phyloP scores from a whole-genome alignment of 1,139 yeast genomes.

The Diutina ranongensis region DNA sequence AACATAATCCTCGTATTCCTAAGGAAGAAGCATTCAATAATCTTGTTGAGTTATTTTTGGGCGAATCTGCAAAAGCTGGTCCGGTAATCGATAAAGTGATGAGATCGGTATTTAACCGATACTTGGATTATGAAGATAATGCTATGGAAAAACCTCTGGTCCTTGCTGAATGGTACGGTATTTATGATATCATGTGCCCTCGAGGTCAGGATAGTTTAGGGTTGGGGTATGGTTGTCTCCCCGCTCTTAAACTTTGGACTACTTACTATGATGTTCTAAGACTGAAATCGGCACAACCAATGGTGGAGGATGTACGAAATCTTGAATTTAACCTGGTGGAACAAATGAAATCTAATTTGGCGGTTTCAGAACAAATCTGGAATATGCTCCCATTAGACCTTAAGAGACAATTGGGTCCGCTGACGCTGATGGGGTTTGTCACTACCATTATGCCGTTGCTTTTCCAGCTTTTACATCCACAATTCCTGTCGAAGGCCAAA shows the following conservation, averaged over 20 bases:
- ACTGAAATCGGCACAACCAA: constrained; percentile 15
- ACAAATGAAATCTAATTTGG: constrained; percentile 19
- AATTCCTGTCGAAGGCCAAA: constrained; percentile 16
- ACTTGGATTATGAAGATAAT: constrained; percentile 53
- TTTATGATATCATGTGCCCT: constrained; percentile 42
- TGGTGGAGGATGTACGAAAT: constrained; percentile 27
- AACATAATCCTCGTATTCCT: constrained; percentile 33
- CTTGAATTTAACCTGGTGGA: constrained; percentile 34
- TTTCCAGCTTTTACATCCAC: constrained; percentile 7
- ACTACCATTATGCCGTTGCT: neutral
- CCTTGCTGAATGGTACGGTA: constrained; percentile 69
- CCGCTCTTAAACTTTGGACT: constrained; percentile 54
- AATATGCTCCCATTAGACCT: constrained; percentile 20
- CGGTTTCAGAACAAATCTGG: constrained; percentile 16
- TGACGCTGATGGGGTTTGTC: neutral
- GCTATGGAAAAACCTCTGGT: constrained; percentile 48
- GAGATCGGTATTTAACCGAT: constrained; percentile 62
- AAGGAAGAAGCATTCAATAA: constrained; percentile 36
- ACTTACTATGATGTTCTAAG: constrained; percentile 44
- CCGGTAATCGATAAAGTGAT: constrained; percentile 52
- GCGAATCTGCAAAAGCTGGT: constrained; percentile 29
- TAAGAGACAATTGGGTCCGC: constrained; percentile 9
- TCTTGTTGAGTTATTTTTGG: constrained; percentile 23
- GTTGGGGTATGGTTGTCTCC: constrained; percentile 43
- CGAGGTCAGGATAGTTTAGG: constrained; percentile 8